phyloP scores from a whole-genome alignment of 23 red algal genomes.

The Gracilariopsis chorda region DNA sequence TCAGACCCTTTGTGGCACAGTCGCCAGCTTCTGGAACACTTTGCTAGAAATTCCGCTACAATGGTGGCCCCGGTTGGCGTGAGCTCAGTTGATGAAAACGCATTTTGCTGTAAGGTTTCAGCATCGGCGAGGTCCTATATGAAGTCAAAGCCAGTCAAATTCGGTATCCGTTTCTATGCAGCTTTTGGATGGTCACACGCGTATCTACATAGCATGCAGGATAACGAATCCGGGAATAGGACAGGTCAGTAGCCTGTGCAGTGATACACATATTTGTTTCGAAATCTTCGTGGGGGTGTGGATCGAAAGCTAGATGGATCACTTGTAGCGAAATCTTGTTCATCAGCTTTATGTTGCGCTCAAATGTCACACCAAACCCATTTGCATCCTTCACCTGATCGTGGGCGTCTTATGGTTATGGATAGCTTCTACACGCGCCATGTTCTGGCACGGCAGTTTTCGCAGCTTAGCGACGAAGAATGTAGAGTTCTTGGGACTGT shows the following conservation, averaged over 20 bases:
- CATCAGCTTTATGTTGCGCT: background rate
- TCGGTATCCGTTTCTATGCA: background rate
- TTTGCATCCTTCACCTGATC: background rate
- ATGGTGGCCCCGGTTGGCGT: background rate
- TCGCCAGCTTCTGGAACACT: background rate
- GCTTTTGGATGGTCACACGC: background rate
- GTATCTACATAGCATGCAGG: conserved; percentile 1
- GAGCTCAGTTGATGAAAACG: background rate
- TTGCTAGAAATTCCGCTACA: background rate
- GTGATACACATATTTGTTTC: background rate
- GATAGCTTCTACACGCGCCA: background rate
- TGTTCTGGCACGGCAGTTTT: background rate
- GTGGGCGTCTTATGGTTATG: background rate
- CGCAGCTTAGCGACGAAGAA: background rate
- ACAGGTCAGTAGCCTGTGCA: background rate
- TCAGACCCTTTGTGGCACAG: background rate
- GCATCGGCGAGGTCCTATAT: background rate
- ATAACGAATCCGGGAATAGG: background rate
- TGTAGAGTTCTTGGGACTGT: background rate
- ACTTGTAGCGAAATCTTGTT: background rate
- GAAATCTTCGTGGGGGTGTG: background rate
- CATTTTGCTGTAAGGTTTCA: background rate
- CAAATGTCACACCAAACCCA: background rate
- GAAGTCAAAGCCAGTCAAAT: background rate
- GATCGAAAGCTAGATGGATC: conserved; percentile 2